Evolutionary conservation across 768 basidiomycete species (phyloP).

Genomic region (Russula dissimulans): DNA sequence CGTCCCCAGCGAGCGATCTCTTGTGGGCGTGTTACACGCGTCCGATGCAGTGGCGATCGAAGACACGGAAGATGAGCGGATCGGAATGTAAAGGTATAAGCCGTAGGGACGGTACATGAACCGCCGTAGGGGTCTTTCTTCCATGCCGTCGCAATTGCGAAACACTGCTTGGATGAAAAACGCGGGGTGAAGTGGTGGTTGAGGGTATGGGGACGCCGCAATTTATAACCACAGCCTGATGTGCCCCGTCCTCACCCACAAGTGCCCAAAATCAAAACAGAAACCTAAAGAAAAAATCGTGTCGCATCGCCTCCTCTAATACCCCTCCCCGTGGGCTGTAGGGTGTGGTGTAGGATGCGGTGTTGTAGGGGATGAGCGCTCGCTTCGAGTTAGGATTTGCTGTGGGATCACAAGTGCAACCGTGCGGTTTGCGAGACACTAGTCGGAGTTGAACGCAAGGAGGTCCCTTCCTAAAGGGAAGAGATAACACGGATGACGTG

Average conservation of each 20-base stretch:
- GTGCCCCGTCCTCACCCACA: background rate
- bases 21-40: background rate
- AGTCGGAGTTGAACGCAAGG: constrained; percentile 9
- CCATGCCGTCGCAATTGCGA: background rate
- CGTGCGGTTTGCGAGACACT: constrained; percentile 13
- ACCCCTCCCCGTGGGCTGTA: background rate
- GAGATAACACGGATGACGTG: background rate
- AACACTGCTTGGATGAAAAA: constrained; percentile 1
- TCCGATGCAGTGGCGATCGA: constrained; percentile 14
- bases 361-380: background rate
- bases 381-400: background rate
- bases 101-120: constrained; percentile 5
- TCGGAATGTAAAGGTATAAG: constrained; percentile 8
- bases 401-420: background rate
- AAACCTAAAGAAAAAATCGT: background rate
- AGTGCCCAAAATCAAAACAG: background rate
- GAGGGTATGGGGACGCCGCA: background rate
- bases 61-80: constrained; percentile 7
- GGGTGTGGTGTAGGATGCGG: constrained; percentile 1
- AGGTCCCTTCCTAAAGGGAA: background rate
- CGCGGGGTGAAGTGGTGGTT: background rate
- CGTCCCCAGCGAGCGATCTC: background rate
- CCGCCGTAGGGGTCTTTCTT: background rate
- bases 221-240: background rate
- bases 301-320: background rate